Conservation (phyloP, 805 yeast species). For the Cyberlindnera sargentensis region DNA sequence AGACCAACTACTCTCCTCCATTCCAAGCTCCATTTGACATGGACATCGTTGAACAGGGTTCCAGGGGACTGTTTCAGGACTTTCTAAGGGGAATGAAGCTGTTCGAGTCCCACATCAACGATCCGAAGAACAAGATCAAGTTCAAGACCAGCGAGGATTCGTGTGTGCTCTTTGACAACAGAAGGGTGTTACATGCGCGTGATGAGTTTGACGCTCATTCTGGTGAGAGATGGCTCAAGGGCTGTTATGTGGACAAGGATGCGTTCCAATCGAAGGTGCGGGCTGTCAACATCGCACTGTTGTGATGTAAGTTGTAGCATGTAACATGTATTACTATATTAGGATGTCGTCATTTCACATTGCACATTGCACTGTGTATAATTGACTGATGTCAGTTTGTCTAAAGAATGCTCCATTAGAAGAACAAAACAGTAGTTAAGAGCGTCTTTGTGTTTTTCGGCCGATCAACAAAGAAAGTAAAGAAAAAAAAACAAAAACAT, state of each 20-base stretch:
- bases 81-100: slow-evolving; percentile 49
- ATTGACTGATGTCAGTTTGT: too few species aligned
- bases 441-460: too few species aligned
- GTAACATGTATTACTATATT: too few species aligned
- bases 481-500: too few species aligned
- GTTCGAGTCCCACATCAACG: slow-evolving; percentile 54
- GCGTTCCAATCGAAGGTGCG: slow-evolving; percentile 57
- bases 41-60: slow-evolving; percentile 32
- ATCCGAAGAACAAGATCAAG: slow-evolving; percentile 46
- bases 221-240: slow-evolving; percentile 63
- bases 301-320: too few species aligned
- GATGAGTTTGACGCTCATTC: slow-evolving; percentile 38
- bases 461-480: too few species aligned
- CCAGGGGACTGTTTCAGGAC: slow-evolving; percentile 40
- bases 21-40: slow-evolving; percentile 73
- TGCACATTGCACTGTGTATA: too few species aligned
- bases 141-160: slow-evolving; percentile 50
- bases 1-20: slow-evolving; percentile 73
- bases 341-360: too few species aligned
- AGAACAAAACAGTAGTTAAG: too few species aligned
- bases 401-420: too few species aligned
- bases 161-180: slow-evolving; percentile 63
- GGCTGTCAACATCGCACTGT: slow-evolving; percentile 4
- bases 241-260: slow-evolving; percentile 69
- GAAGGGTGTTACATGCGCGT: slow-evolving; percentile 66